Evolutionary conservation across 192 early-diverging fungal species (phyloP), one percentile per base, ranked within the genome.

Genomic region (Irineochytrium annulatum): DNA sequence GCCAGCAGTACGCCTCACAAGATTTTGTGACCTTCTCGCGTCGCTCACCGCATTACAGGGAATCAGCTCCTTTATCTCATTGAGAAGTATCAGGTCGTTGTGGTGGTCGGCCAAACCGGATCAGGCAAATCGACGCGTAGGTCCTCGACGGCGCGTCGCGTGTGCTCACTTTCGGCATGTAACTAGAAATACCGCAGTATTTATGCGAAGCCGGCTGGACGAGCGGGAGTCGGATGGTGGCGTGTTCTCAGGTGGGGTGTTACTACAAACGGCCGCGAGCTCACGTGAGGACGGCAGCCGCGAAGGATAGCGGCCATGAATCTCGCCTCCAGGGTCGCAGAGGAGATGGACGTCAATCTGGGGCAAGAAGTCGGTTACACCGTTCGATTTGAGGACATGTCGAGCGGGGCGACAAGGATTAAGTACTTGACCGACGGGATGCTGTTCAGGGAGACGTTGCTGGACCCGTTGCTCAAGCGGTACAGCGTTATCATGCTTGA

Each of bases 341-440:
- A 86, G 33, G 89, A 91, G 65, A 81, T 86, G 75, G 76, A 77
- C 26, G 79, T 75, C 20, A 59, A 68, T 8, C 63, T 91, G 0
- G 88, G 89, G n/a, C 69, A 74, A 34, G 82, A 86, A 44, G 83
- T 92, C 13, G 91, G 91, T 27, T 92, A 92, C 64, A 67, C 80
- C 1, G 84, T 92, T 43, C 79, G 87, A 8, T 91, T 91, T 43
- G 89, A 92, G 31, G 86, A 87, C 41, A 75, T 72, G 48, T 51
- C 55, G n/a, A 76, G 56, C 41, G 78, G 83, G 45, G 57, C 61
- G 2, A 84, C 85, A 0, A 59, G 79, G 35, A 88, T 92, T 52
- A 92, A 92, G 59, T 92, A 86, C 76, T 82, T 92, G 86, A 89
- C 88, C 6, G 91, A 90, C 59, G 89, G 88, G 16, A 85, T 92